Evolutionary conservation across 2,329 filamentous ascomycete genomes (phyloP).

Genomic region (Dactylonectria estremocensis): DNA sequence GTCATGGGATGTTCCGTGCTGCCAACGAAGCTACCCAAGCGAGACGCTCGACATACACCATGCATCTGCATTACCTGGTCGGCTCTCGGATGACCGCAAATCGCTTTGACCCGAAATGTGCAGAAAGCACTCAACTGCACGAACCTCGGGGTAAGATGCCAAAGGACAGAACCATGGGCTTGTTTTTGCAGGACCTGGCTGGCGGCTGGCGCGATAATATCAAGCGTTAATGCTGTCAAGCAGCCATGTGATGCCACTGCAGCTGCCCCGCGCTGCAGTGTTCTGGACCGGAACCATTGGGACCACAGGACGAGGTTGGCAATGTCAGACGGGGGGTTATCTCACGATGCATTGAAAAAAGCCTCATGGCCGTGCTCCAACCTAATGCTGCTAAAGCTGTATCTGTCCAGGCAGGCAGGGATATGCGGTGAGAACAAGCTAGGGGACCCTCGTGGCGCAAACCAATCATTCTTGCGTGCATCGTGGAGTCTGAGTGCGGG

Average conservation of each 20-base stretch:
- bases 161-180: constrained; percentile 16
- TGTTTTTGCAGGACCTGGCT: constrained; percentile 6
- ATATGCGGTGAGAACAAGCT: constrained; percentile 46
- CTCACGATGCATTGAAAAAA: constrained; percentile 38
- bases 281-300: constrained; percentile 7
- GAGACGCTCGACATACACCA: constrained; percentile 29
- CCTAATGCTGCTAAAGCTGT: constrained; percentile 32
- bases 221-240: constrained; percentile 14
- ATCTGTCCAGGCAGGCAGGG: constrained; percentile 31
- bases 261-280: constrained; percentile 31
- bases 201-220: constrained; percentile 22
- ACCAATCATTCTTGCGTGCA: constrained; percentile 40
- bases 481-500: constrained; percentile 47
- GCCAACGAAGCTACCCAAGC: constrained; percentile 14
- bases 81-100: constrained; percentile 17
- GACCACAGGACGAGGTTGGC: constrained; percentile 21
- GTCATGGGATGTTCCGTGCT: constrained; percentile 23
- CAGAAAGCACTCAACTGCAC: constrained; percentile 13
- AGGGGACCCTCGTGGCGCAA: constrained; percentile 34
- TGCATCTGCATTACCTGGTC: constrained; percentile 33
- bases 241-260: constrained; percentile 32
- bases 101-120: background rate
- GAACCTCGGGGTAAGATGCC: constrained; percentile 15
- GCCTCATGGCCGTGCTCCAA: constrained; percentile 36
- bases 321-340: constrained; percentile 23